Base-by-base conservation (phyloP, 1,139 yeast genomes). In the Nakaseomyces sp. region DNA sequence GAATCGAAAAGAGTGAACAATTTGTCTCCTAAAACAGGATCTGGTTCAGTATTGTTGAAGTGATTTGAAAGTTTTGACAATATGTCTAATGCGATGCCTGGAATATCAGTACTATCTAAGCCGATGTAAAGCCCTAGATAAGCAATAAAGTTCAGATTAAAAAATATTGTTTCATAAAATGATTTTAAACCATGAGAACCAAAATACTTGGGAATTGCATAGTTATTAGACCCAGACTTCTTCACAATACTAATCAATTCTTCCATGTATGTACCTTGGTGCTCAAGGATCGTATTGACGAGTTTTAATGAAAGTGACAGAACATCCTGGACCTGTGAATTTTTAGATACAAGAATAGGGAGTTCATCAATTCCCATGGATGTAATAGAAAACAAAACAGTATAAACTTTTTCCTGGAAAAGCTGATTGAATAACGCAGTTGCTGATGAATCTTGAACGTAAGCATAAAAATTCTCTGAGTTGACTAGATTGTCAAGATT, bases 1-100 rank as follows among this genome's bases (percentile, higher is more conserved):
- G 86, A 80, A 55, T 80, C 81, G 43, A 84, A 72, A 24, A 86
- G 72, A 0, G 87, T 79, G 37, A 89, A 65, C n/a, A 89, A 65
- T 50, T 91, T 74, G 50, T 81, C 79, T 47, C 72, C 74, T 18
- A 71, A 53, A 37, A 64, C 56, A 7, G 67, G 57, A 4, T 67
- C 59, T 13, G 61, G 55, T 2, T 69, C 64, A 29, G 66, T 66
- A 53, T 43, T 43, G 26, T 48, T 43, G 29, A 48, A 45, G 25
- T 49, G 47, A 8, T 38, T 19, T 8, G 84, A 68, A 15, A 85
- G 63, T 41, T 67, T 65, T n/a, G 65, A 59, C 46, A 89, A 66
- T 10, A 87, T 67, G 7, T 67, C 59, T 15, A 88, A 60, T 0
- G 94, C 69, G 6, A 67, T 58, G 2, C 67, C 60, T 0, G 91